These are phyloP conservation scores for Phytophthora tubulina DNA, from an alignment of 352 stramenopile species.

Conservation along the genomic window DNA sequence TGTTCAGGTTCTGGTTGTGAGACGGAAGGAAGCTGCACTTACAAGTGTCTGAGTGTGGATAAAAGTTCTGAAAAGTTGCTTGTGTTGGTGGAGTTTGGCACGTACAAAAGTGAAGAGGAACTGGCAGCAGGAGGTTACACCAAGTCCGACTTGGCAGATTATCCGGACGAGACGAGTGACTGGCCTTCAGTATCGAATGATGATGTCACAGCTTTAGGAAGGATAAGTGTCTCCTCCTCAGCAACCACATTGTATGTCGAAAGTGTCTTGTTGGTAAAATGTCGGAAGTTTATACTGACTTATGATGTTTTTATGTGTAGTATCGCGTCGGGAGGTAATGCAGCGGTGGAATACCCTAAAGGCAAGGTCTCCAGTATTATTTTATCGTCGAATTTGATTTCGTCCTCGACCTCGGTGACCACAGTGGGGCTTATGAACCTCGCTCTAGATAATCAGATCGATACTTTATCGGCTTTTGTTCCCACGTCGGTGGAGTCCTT, in stretches of 20 bases:
- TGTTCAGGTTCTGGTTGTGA: constrained; percentile 26
- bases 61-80: constrained; percentile 5
- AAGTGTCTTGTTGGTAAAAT: not conserved
- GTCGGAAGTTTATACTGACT: not conserved
- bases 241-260: constrained; percentile 10
- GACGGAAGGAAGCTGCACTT: constrained; percentile 27
- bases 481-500: constrained; percentile 9
- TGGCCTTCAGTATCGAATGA: constrained; percentile 16
- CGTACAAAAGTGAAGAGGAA: constrained; percentile 9
- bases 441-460: constrained; percentile 1
- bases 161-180: constrained; percentile 11
- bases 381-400: constrained; percentile 13
- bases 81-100: constrained; percentile 35
- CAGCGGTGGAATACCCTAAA: constrained; percentile 8
- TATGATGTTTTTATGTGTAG: not conserved
- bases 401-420: not conserved
- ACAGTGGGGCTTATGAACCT: constrained; percentile 18
- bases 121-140: constrained; percentile 6
- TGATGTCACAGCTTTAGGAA: constrained; percentile 9
- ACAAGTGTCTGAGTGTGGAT: constrained; percentile 27
- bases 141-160: not conserved
- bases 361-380: constrained; percentile 17
- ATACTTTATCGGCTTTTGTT: constrained; percentile 7
- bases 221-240: constrained; percentile 10
- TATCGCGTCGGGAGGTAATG: constrained; percentile 10